Evolutionary conservation across 2,329 filamentous ascomycete species (phyloP).

Genomic region (Emmonsia crescens): DNA sequence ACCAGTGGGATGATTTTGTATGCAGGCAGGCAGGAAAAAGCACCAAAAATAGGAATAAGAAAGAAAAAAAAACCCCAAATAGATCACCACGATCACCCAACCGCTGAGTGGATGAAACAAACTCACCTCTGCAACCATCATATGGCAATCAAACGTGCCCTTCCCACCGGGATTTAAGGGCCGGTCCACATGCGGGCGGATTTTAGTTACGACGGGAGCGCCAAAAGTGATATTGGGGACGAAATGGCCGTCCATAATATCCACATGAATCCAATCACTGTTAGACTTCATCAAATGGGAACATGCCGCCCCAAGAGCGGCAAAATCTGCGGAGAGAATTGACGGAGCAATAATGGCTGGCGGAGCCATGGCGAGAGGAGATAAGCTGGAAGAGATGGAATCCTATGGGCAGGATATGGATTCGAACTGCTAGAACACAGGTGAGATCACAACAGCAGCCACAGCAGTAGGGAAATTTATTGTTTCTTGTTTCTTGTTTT

Average conservation of each 20-base stretch:
- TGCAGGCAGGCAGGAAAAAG: background rate
- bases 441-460: background rate
- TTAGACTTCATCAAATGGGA: conserved; percentile 73
- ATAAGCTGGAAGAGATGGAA: background rate
- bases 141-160: conserved; percentile 98
- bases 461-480: background rate
- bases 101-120: background rate
- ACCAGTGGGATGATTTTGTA: too few species aligned
- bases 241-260: conserved; percentile 98
- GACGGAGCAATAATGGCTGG: conserved; percentile 92
- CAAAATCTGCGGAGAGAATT: conserved; percentile 97
- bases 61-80: background rate
- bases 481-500: background rate
- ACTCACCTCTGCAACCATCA: conserved; percentile 95
- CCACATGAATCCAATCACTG: conserved; percentile 88
- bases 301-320: conserved; percentile 75
- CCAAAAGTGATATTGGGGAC: conserved; percentile 98
- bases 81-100: background rate
- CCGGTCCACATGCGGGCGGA: conserved; percentile 71
- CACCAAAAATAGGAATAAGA: background rate
- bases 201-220: conserved; percentile 87
- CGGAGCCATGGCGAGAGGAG: conserved; percentile 58
- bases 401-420: background rate
- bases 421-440: background rate
- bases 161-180: conserved; percentile 60